Conservation (phyloP, 768 basidiomycete species). For the Leccinum imitatum region DNA sequence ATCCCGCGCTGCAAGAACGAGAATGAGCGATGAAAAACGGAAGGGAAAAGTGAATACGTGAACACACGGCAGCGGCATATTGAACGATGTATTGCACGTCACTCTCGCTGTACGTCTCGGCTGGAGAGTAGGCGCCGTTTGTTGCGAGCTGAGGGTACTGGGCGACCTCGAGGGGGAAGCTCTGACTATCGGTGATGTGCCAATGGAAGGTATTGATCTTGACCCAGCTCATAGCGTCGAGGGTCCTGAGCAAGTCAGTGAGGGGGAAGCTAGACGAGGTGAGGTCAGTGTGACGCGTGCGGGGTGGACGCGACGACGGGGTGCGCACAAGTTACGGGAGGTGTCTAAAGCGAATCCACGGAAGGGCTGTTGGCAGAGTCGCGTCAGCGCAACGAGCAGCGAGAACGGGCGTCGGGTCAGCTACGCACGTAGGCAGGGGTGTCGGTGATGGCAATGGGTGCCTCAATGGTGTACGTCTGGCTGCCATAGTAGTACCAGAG, state of each 20-base stretch:
- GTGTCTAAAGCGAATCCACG: conserved; percentile 49
- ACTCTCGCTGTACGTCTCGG: conserved; percentile 48
- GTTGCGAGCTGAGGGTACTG: conserved; percentile 57
- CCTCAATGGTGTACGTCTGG: conserved; percentile 38
- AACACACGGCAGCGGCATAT: conserved; percentile 69
- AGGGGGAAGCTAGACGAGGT: conserved; percentile 37
- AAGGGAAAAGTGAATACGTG: background rate
- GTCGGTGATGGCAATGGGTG: conserved; percentile 44
- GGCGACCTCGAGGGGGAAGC: conserved; percentile 69
- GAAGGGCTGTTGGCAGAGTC: conserved; percentile 24
- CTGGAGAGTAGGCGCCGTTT: conserved; percentile 66
- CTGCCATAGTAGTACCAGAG: conserved; percentile 44
- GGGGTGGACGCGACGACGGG: too few relatives aligned
- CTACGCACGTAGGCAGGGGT: conserved; percentile 44
- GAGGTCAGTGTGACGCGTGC: background rate
- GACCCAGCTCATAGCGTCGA: conserved; percentile 54
- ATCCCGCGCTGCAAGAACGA: conserved; percentile 55
- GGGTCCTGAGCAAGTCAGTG: conserved; percentile 39
- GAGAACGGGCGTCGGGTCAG: background rate
- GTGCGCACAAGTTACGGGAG: conserved; percentile 41
- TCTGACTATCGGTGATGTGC: conserved; percentile 83
- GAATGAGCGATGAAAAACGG: background rate
- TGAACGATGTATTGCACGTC: conserved; percentile 61
- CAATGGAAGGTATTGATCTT: conserved; percentile 77
- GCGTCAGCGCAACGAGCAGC: conserved; percentile 2